These are phyloP conservation scores for Pseudoperonospora humuli DNA, from an alignment of 352 stramenopile species.

Conservation along the genomic window DNA sequence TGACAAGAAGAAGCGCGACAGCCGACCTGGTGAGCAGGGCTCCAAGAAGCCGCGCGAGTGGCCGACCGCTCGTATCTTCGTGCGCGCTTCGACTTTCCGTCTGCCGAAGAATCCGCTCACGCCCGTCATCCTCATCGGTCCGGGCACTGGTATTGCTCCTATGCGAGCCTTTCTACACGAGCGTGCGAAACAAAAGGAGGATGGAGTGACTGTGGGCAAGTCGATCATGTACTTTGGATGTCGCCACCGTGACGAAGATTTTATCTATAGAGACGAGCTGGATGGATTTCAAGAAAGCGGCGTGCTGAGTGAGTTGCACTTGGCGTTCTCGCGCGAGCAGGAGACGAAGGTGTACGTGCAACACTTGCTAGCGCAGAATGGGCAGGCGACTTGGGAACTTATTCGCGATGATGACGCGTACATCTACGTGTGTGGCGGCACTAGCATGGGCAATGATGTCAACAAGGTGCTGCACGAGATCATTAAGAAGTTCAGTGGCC, in stretches of 20 bases:
- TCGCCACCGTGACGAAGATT: slow-evolving; percentile 78
- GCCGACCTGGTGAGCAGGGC: slow-evolving; percentile 63
- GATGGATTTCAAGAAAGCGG: slow-evolving; percentile 73
- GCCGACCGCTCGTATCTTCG: slow-evolving; percentile 84
- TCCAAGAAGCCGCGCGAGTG: slow-evolving; percentile 56
- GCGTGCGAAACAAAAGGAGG: slow-evolving; percentile 64
- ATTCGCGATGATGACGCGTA: slow-evolving; percentile 61
- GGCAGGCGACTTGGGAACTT: slow-evolving; percentile 50
- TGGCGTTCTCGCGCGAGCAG: slow-evolving; percentile 94
- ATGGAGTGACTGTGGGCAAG: slow-evolving; percentile 52
- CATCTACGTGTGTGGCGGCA: slow-evolving; percentile 97
- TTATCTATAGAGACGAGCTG: slow-evolving; percentile 90
- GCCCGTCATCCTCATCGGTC: slow-evolving; percentile 93
- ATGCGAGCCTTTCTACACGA: slow-evolving; percentile 97
- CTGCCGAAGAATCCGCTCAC: slow-evolving; percentile 81
- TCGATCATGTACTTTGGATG: slow-evolving; percentile 94
- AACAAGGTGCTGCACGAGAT: slow-evolving; percentile 87
- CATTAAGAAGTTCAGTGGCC: slow-evolving; percentile 54
- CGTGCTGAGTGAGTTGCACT: slow-evolving; percentile 85
- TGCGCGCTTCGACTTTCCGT: slow-evolving; percentile 93
- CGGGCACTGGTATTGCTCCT: slow-evolving; percentile 95
- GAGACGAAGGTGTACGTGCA: slow-evolving; percentile 97
- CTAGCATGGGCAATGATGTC: slow-evolving; percentile 96
- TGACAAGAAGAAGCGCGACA: slow-evolving; percentile 68
- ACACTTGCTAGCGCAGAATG: slow-evolving; percentile 86